Conservation (phyloP, 257 asterid species). For the Petunia axillaris region DNA sequence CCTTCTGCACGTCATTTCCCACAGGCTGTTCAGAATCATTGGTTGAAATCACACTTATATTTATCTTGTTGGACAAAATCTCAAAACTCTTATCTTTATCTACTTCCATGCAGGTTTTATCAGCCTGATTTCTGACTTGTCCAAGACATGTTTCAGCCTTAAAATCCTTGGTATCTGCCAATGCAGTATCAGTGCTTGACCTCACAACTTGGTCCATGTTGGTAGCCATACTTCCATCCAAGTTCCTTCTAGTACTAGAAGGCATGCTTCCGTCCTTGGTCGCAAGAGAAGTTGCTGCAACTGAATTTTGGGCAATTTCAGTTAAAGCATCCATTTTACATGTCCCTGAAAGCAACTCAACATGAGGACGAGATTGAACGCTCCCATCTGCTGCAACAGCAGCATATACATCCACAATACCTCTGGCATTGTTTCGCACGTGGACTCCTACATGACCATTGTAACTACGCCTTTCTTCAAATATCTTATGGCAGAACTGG, state of each 20-base stretch:
- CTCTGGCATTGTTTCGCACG: constrained; percentile 67
- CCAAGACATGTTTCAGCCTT: constrained; percentile 36
- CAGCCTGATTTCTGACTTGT: constrained; percentile 41
- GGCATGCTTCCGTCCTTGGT: constrained; percentile 39
- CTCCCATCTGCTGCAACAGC: constrained; percentile 38
- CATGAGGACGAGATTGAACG: constrained; percentile 44
- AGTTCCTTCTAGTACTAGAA: constrained; percentile 40
- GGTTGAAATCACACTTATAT: constrained; percentile 39
- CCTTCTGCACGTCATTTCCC: constrained; percentile 39
- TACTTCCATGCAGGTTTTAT: constrained; percentile 36
- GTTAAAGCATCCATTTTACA: constrained; percentile 57
- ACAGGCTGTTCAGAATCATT: constrained; percentile 44
- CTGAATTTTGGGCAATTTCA: constrained; percentile 60
- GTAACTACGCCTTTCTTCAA: constrained; percentile 77
- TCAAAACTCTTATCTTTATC: constrained; percentile 40
- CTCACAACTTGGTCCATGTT: constrained; percentile 34
- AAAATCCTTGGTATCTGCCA: constrained; percentile 42
- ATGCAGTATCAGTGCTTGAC: constrained; percentile 40
- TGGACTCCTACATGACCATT: constrained; percentile 89
- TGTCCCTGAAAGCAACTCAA: constrained; percentile 41
- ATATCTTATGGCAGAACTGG: constrained; percentile 92
- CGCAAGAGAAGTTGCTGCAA: constrained; percentile 39
- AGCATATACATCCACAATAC: constrained; percentile 47
- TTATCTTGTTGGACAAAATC: constrained; percentile 35
- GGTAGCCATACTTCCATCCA: constrained; percentile 48